Conservation (phyloP, 2,329 filamentous ascomycete species). For the Keithomyces neogunnii region DNA sequence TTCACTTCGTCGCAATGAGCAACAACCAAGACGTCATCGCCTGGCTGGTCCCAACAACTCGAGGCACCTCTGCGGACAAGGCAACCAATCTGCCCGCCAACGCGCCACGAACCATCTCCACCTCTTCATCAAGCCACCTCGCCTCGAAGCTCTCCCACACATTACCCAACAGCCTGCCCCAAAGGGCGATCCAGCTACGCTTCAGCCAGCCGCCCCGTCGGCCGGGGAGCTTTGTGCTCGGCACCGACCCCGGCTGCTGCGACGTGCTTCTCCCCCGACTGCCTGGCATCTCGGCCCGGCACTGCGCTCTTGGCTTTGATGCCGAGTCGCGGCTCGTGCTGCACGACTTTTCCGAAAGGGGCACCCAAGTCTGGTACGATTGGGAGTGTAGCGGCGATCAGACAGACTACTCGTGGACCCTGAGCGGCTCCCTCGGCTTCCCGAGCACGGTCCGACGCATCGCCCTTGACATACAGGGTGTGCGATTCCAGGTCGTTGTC, state of each 20-base stretch:
- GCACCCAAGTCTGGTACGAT: constrained; percentile 35
- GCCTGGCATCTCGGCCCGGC: constrained; percentile 24
- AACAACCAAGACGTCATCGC: constrained; percentile 24
- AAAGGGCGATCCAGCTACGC: constrained; percentile 25
- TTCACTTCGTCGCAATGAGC: constrained; percentile 11
- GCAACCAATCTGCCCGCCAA: constrained; percentile 23
- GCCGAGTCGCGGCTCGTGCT: constrained; percentile 27
- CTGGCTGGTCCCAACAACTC: constrained; percentile 30
- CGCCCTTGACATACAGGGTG: constrained; percentile 29
- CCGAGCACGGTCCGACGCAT: constrained; percentile 24
- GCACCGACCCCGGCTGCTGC: constrained; percentile 26
- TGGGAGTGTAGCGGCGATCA: constrained; percentile 30
- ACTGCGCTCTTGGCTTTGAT: constrained; percentile 32
- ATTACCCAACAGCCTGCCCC: constrained; percentile 14
- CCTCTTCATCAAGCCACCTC: constrained; percentile 16
- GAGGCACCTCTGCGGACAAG: constrained; percentile 24
- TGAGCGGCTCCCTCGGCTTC: constrained; percentile 21
- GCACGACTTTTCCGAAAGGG: constrained; percentile 27
- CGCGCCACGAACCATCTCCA: constrained; percentile 15
- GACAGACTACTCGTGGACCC: constrained; percentile 26
- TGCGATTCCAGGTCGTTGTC: constrained; percentile 29
- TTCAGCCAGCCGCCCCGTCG: constrained; percentile 25
- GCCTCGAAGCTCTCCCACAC: constrained; percentile 17
- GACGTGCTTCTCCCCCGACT: constrained; percentile 28
- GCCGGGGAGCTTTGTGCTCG: constrained; percentile 28